Conservation (phyloP, 192 early-diverging fungal species). For the Podila verticillata region DNA sequence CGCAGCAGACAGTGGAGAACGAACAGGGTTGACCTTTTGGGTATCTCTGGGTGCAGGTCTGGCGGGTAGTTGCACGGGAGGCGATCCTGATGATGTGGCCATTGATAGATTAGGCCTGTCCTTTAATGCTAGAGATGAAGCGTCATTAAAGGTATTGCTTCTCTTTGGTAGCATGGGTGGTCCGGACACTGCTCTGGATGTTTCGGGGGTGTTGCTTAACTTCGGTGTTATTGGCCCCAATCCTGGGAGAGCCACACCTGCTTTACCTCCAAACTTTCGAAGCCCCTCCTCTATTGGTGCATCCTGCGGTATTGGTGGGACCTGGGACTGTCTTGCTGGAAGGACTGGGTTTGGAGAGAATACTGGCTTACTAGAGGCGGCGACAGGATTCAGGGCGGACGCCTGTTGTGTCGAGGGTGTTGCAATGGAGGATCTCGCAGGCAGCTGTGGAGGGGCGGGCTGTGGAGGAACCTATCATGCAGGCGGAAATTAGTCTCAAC, state of each 20-base stretch:
- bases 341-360: neutral
- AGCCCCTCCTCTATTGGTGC: neutral
- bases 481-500: neutral
- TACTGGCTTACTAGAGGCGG: neutral
- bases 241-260: slow-evolving; percentile 16
- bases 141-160: slow-evolving; percentile 12
- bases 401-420: neutral
- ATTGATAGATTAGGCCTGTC: slow-evolving; percentile 33
- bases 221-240: neutral
- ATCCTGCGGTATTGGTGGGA: neutral
- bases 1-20: slow-evolving; percentile 41
- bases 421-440: slow-evolving; percentile 1
- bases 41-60: slow-evolving; percentile 8
- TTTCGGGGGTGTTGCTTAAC: neutral
- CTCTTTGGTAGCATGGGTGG: slow-evolving; percentile 35
- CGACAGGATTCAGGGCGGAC: neutral
- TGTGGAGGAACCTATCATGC: slow-evolving; percentile 3
- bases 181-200: neutral
- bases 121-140: slow-evolving; percentile 4
- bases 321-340: neutral
- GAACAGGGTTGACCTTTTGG: neutral
- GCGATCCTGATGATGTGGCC: slow-evolving; percentile 4
- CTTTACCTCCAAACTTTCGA: neutral
- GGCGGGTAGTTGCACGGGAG: slow-evolving; percentile 22
- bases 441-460: slow-evolving; percentile 7